These are phyloP conservation scores for Quercus rubra DNA, from an alignment of 306 rosid genomes.

Conservation along the genomic window DNA sequence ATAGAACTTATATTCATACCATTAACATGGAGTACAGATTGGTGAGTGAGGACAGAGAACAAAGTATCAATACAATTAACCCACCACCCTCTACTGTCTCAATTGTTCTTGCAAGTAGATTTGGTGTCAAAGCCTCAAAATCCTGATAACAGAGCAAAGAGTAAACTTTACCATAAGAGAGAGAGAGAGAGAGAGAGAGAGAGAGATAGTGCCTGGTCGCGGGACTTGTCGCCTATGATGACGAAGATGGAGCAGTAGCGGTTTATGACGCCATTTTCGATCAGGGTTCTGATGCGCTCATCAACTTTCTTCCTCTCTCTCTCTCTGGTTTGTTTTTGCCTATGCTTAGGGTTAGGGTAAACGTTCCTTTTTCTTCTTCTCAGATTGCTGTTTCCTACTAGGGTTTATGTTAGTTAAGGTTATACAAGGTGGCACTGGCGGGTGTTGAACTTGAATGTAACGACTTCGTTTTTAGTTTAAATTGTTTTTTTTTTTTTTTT, in stretches of 20 bases:
- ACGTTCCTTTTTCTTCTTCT: too few relatives aligned
- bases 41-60: slow-evolving; percentile 78
- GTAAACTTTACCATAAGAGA: slow-evolving; percentile 9
- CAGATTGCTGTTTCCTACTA: not conserved
- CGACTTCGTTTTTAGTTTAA: not conserved
- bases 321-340: too few relatives aligned
- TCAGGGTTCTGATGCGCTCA: slow-evolving; percentile 83
- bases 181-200: not conserved
- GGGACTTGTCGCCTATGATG: slow-evolving; percentile 88
- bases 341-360: too few relatives aligned
- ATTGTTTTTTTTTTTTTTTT: too few relatives aligned
- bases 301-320: slow-evolving; percentile 72
- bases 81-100: slow-evolving; percentile 99
- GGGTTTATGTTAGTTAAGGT: not conserved
- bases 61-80: slow-evolving; percentile 64
- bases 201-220: slow-evolving; percentile 58
- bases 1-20: slow-evolving; percentile 49
- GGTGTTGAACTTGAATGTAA: not conserved
- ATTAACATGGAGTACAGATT: slow-evolving; percentile 93
- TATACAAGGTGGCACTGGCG: not conserved
- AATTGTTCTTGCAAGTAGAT: slow-evolving; percentile 87
- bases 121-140: slow-evolving; percentile 92
- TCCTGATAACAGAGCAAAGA: slow-evolving; percentile 46
- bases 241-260: slow-evolving; percentile 82
- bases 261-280: slow-evolving; percentile 82